Evolutionary conservation across 2,329 filamentous ascomycete species (phyloP).

Genomic region (Colletotrichum endophyticum): DNA sequence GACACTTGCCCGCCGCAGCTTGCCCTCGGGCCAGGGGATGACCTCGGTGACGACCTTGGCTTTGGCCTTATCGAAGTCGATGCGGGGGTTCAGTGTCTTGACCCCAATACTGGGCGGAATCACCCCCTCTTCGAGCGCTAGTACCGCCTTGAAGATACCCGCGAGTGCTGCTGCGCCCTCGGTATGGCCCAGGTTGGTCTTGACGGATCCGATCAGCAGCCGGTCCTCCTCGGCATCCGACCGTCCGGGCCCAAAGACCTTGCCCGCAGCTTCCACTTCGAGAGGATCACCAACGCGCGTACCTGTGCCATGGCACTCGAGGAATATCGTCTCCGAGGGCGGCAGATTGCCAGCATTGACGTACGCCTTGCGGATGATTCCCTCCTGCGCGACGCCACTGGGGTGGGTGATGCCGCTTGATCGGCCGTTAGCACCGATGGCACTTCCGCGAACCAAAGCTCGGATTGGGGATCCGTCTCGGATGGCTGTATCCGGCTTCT

Average conservation of each 20-base stretch:
- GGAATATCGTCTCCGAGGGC: not conserved
- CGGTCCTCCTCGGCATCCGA: not conserved
- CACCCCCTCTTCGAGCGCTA: fast-evolving
- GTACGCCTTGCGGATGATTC: not conserved
- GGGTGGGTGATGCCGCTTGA: not conserved
- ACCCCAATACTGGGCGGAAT: not conserved
- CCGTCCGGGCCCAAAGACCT: not conserved
- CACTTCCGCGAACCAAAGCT: not conserved
- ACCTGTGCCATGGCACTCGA: not conserved
- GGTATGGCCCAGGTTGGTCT: not conserved
- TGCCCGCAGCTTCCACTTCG: not conserved
- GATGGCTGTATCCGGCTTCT: not conserved
- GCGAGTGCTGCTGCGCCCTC: not conserved
- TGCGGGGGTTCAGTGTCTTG: not conserved
- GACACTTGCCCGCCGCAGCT: not conserved
- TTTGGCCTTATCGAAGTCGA: not conserved
- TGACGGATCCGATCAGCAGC: not conserved
- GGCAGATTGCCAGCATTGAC: not conserved
- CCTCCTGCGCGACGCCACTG: not conserved
- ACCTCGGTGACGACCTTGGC: not conserved
- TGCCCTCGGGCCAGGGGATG: not conserved
- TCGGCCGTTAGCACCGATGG: not conserved
- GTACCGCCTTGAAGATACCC: not conserved
- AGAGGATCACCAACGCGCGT: not conserved
- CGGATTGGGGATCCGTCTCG: not conserved